phyloP scores from a whole-genome alignment of 2,329 filamentous ascomycete species.

The Botryosphaeria dothidea region DNA sequence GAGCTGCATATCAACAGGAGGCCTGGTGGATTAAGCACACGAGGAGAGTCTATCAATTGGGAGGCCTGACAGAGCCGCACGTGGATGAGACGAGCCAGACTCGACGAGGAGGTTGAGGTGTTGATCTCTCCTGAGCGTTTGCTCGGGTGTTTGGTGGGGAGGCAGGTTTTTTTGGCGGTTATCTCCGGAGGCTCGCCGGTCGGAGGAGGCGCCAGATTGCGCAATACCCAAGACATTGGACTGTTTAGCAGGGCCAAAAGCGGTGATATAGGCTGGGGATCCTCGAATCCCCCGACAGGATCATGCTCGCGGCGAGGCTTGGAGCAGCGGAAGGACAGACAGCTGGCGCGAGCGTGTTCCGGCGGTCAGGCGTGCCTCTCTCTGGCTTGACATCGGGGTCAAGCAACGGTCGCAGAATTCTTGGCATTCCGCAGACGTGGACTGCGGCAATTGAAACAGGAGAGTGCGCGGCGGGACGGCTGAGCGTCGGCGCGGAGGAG shows the following conservation, averaged over 20 bases:
- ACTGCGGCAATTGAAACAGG: conserved; percentile 11
- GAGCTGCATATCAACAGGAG: conserved; percentile 4
- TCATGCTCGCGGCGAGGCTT: not conserved
- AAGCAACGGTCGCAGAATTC: not conserved
- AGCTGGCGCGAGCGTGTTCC: not conserved
- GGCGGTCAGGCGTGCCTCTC: not conserved
- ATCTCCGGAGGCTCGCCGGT: not conserved
- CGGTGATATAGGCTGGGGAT: not conserved
- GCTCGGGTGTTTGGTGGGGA: not conserved
- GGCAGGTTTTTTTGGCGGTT: not conserved
- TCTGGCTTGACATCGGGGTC: not conserved
- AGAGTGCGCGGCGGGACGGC: conserved; percentile 5
- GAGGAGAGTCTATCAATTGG: not conserved
- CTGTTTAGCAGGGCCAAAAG: not conserved
- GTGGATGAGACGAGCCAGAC: not conserved
- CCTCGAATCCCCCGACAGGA: not conserved
- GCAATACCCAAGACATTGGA: not conserved
- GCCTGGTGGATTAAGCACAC: not conserved
- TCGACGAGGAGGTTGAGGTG: not conserved
- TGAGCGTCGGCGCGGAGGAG: not conserved
- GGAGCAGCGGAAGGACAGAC: not conserved
- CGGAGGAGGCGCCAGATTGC: not conserved
- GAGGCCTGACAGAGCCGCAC: not conserved
- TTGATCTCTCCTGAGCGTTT: conserved; percentile 10
- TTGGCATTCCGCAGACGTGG: conserved; percentile 2